Percentiles rank a stretch among this genome's conserved stretches.
These are phyloP conservation scores for Thalassiosira ordinaria DNA, from an alignment of 352 stramenopile species.

Conservation along the genomic window DNA sequence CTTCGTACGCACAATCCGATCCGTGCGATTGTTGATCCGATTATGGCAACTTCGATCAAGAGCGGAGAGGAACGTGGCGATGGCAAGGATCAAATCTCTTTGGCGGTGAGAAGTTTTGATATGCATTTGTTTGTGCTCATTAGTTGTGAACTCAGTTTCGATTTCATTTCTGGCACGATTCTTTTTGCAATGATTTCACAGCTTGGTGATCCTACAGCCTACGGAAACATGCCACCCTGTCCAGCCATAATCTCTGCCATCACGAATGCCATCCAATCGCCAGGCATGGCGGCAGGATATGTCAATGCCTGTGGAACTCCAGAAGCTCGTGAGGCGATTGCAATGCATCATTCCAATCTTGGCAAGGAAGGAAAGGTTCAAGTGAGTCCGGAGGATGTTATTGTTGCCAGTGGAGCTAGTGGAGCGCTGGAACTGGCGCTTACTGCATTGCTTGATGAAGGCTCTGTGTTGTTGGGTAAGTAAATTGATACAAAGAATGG, in stretches of 20 bases:
- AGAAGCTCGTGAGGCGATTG: conserved; percentile 90
- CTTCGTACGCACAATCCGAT: conserved; percentile 90
- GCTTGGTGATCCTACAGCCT: conserved; percentile 91
- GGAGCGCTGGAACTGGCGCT: conserved; percentile 93
- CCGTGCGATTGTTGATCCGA: conserved; percentile 93
- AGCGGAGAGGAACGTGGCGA: conserved; percentile 83
- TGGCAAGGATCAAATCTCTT: conserved; percentile 91
- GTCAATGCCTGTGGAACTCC: conserved; percentile 91
- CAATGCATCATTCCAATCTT: conserved; percentile 85
- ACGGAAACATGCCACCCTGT: conserved; percentile 91
- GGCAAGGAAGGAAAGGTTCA: conserved; percentile 8
- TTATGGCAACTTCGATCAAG: conserved; percentile 84
- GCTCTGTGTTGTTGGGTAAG: conserved; percentile 89
- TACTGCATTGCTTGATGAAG: conserved; percentile 89
- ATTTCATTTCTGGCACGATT: conserved; percentile 4
- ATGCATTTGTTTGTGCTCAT: conserved; percentile 33
- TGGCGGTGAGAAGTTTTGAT: conserved; percentile 87
- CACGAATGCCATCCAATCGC: conserved; percentile 76
- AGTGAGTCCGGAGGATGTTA: conserved; percentile 82
- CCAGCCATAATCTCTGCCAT: conserved; percentile 86
- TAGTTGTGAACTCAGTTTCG: conserved; percentile 17
- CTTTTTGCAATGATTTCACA: conserved; percentile 17
- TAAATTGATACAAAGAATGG: too few species aligned
- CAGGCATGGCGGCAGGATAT: conserved; percentile 87
- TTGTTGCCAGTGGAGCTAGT: conserved; percentile 93